Evolutionary conservation across 73 alveolate species (phyloP).

Genomic region (Tetrahymena thermophila): DNA sequence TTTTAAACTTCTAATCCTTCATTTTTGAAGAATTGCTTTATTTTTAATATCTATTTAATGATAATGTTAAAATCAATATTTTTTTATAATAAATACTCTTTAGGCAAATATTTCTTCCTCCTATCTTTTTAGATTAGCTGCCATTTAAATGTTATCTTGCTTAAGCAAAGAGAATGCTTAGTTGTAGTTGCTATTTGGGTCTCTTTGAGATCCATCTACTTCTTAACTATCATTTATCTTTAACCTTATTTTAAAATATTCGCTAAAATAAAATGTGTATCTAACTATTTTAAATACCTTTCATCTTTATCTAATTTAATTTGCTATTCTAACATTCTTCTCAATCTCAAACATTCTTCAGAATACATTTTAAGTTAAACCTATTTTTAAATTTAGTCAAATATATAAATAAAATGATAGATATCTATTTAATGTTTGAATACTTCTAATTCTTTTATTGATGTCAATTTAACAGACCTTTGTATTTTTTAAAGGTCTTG

Average conservation of each 20-base stretch:
- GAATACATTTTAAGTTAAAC: neutral
- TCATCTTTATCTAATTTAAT: neutral
- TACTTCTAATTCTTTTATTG: neutral
- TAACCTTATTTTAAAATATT: neutral
- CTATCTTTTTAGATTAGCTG: neutral
- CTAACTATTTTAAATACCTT: neutral
- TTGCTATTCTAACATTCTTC: neutral
- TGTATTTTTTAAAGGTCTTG: neutral
- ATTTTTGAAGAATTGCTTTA: neutral
- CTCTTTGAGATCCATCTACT: neutral
- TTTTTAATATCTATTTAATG: neutral
- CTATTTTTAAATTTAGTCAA: neutral
- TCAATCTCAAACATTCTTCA: neutral
- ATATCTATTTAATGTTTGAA: neutral
- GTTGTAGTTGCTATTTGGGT: neutral
- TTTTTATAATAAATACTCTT: neutral
- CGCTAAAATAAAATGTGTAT: neutral
- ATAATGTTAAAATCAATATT: neutral
- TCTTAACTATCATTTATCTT: neutral
- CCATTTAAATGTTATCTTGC: neutral
- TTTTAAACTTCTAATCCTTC: neutral
- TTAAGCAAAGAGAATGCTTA: neutral
- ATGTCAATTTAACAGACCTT: neutral
- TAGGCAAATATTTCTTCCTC: neutral
- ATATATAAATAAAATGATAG: neutral